Evolutionary conservation across 2,329 filamentous ascomycete genomes (phyloP).

Genomic region (Colletotrichum tofieldiae): DNA sequence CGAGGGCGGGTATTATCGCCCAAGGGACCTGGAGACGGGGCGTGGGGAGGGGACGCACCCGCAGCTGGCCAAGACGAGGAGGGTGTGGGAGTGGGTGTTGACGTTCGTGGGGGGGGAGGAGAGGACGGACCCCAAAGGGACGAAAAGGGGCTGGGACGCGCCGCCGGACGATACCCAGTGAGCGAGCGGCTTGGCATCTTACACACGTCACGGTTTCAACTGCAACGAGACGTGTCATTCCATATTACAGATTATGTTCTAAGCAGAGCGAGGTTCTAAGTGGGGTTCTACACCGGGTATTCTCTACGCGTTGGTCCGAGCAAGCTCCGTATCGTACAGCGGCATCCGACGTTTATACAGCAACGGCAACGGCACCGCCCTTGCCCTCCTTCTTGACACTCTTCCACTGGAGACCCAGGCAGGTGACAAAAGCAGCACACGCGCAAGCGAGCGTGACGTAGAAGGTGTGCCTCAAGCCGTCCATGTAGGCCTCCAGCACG

Average conservation of each 20-base stretch:
- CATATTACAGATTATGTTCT: constrained; percentile 27
- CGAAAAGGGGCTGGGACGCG: constrained; percentile 53
- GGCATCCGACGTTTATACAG: constrained; percentile 22
- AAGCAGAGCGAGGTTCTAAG: constrained; percentile 19
- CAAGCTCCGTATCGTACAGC: constrained; percentile 16
- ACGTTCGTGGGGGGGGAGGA: constrained; percentile 71
- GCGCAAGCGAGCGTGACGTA: constrained; percentile 68
- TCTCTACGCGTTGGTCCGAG: constrained; percentile 20
- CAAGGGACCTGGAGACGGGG: constrained; percentile 60
- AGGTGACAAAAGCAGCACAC: constrained; percentile 60
- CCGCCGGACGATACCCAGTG: constrained; percentile 60
- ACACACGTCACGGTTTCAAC: too few relatives aligned
- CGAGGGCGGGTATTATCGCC: constrained; percentile 70
- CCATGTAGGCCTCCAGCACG: constrained; percentile 66
- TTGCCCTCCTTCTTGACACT: constrained; percentile 65
- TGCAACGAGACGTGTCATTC: background rate
- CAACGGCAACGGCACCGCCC: constrained; percentile 47
- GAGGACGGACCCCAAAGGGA: constrained; percentile 41
- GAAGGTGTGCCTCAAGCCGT: constrained; percentile 65
- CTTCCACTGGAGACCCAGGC: constrained; percentile 65
- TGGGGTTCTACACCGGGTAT: constrained; percentile 26
- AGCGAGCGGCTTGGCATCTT: background rate
- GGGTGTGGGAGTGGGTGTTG: constrained; percentile 83
- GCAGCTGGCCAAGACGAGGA: constrained; percentile 74
- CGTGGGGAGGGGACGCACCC: constrained; percentile 53